phyloP scores from a whole-genome alignment of 2,329 filamentous ascomycete genomes.

The Colletotrichum lindemuthianum region DNA sequence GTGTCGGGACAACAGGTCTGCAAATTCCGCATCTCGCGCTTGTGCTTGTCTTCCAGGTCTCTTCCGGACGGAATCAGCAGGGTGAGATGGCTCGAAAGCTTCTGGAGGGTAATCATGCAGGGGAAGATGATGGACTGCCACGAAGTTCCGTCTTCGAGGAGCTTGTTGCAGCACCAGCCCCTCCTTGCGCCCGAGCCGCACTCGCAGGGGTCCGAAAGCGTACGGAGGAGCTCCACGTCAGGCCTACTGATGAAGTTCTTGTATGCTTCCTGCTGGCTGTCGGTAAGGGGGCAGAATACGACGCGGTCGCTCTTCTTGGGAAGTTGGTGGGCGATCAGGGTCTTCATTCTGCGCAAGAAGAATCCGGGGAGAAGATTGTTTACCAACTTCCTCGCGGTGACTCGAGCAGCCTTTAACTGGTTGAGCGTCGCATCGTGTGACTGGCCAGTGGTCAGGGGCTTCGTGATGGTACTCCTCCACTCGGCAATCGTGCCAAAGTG shows the following conservation, averaged over 20 bases:
- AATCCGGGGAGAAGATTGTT: constrained; percentile 88
- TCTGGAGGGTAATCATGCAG: constrained; percentile 82
- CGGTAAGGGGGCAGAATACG: constrained; percentile 92
- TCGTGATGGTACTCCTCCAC: constrained; percentile 82
- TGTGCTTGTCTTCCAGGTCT: constrained; percentile 77
- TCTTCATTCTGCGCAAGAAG: constrained; percentile 93
- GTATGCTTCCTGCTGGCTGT: constrained; percentile 84
- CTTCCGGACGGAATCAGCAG: constrained; percentile 75
- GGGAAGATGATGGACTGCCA: constrained; percentile 89
- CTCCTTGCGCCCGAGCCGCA: constrained; percentile 76
- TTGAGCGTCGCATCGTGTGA: constrained; percentile 89
- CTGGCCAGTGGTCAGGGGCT: constrained; percentile 86
- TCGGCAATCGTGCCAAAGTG: constrained; percentile 70
- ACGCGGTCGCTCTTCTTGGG: constrained; percentile 95
- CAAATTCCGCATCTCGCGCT: constrained; percentile 79
- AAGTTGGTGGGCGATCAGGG: constrained; percentile 88
- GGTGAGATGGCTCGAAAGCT: constrained; percentile 92
- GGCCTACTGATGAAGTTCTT: constrained; percentile 81
- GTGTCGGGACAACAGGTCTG: constrained; percentile 77
- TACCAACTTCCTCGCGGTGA: constrained; percentile 85
- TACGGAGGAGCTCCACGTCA: constrained; percentile 74
- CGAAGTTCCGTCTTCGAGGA: constrained; percentile 67
- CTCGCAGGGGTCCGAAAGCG: constrained; percentile 73
- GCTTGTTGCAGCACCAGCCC: constrained; percentile 82
- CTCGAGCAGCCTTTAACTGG: constrained; percentile 83